phyloP scores from a whole-genome alignment of 2,329 filamentous ascomycete species.

The Elsinoe arachidis region DNA sequence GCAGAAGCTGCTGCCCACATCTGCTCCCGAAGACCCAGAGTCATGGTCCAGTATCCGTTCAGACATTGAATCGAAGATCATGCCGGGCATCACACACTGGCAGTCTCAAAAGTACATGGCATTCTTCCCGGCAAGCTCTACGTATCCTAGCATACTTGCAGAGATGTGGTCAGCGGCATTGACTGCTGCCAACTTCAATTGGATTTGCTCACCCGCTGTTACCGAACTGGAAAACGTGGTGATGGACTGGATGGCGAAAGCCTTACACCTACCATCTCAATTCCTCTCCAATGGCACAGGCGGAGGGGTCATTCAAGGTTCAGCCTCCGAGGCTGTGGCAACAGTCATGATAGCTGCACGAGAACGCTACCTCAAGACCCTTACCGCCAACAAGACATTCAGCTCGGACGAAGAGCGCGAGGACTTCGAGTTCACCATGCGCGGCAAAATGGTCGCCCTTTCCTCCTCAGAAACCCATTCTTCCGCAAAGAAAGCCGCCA shows the following conservation, averaged over 20 bases:
- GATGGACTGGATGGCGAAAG: constrained; percentile 79
- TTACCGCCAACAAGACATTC: constrained; percentile 43
- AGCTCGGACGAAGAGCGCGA: constrained; percentile 49
- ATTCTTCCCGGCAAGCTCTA: constrained; percentile 78
- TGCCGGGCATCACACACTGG: constrained; percentile 92
- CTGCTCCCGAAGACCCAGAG: constrained; percentile 58
- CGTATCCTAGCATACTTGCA: constrained; percentile 77
- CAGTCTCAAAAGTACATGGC: constrained; percentile 92
- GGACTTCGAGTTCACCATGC: constrained; percentile 57
- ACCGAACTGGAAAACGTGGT: constrained; percentile 92
- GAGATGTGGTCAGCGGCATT: constrained; percentile 89
- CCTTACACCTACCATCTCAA: constrained; percentile 62
- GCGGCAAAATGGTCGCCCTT: constrained; percentile 68
- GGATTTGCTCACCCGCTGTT: constrained; percentile 85
- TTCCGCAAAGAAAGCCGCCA: constrained; percentile 76
- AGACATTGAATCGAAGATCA: constrained; percentile 77
- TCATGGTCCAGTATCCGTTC: constrained; percentile 70
- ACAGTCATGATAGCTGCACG: constrained; percentile 81
- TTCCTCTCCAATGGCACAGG: constrained; percentile 68
- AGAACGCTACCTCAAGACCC: constrained; percentile 67
- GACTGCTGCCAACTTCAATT: constrained; percentile 89
- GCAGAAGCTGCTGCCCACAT: constrained; percentile 62
- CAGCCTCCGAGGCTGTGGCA: constrained; percentile 77
- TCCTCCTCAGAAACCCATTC: constrained; percentile 74
- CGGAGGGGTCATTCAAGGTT: constrained; percentile 91